Percentiles rank a stretch among this genome's conserved stretches.
Evolutionary conservation across 2,329 filamentous ascomycete species (phyloP).

Genomic region (Sclerotinia spermophila): DNA sequence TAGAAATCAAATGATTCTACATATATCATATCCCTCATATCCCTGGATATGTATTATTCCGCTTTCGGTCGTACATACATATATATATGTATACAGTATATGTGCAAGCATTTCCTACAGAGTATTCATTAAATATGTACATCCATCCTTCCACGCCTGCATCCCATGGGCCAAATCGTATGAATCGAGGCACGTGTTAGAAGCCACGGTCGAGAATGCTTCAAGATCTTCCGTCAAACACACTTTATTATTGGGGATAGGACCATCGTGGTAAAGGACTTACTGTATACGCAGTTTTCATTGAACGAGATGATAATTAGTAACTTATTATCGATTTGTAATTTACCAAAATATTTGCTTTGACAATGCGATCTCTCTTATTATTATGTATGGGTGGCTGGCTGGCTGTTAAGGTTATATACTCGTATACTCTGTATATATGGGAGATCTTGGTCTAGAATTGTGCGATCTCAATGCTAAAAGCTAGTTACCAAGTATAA

Average conservation of each 20-base stretch:
- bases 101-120: not conserved
- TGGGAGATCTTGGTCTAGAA: not conserved
- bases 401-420: too few relatives aligned
- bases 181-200: conserved; percentile 3
- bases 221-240: not conserved
- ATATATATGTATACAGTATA: too few relatives aligned
- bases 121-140: too few relatives aligned
- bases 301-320: not conserved
- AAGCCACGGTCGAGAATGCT: conserved; percentile 7
- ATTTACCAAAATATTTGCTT: too few relatives aligned
- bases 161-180: not conserved
- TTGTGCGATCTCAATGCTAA: not conserved
- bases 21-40: too few relatives aligned
- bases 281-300: too few relatives aligned
- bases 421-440: too few relatives aligned
- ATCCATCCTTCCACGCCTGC: not conserved
- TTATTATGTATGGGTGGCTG: not conserved
- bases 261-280: too few relatives aligned
- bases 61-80: too few relatives aligned
- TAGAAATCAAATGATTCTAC: not conserved
- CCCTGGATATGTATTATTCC: not conserved
- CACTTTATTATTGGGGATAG: not conserved
- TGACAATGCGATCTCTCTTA: not conserved
- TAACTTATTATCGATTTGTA: not conserved
- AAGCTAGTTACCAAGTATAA: too few relatives aligned